A percentile compares a stretch with the other conserved stretches of the same genome.
These are phyloP conservation scores for Epichloe baconii DNA, from an alignment of 2,329 filamentous ascomycete species.

Conservation along the genomic window DNA sequence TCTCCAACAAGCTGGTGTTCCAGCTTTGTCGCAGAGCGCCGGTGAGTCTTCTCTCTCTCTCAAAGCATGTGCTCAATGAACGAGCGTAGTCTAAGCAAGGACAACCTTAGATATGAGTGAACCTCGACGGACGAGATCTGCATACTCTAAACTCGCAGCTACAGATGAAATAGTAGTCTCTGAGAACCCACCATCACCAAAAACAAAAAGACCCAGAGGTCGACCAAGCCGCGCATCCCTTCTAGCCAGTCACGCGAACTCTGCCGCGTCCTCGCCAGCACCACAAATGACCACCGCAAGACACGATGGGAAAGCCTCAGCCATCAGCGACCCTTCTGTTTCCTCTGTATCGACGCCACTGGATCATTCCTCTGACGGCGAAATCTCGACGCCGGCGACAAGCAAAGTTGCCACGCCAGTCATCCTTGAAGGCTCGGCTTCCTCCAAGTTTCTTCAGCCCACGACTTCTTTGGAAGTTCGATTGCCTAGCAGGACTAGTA, in stretches of 20 bases:
- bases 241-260: slow-evolving; percentile 7
- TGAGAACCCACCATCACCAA: neutral
- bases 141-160: neutral
- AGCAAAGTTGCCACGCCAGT: slow-evolving; percentile 24
- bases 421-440: slow-evolving; percentile 9
- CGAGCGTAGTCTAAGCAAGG: neutral
- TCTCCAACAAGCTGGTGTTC: slow-evolving; percentile 5
- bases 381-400: slow-evolving; percentile 23
- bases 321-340: slow-evolving; percentile 15
- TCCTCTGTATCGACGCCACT: slow-evolving; percentile 20
- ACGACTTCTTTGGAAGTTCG: slow-evolving; percentile 17
- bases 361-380: slow-evolving; percentile 18
- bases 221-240: slow-evolving; percentile 11
- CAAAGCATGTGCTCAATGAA: neutral
- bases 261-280: slow-evolving; percentile 5
- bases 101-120: neutral
- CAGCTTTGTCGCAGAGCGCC: neutral
- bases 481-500: slow-evolving; percentile 13
- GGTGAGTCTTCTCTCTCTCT: neutral
- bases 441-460: neutral
- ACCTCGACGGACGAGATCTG: slow-evolving; percentile 1
- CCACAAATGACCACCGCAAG: neutral
- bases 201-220: slow-evolving; percentile 12
- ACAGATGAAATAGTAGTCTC: neutral
- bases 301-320: slow-evolving; percentile 7